A percentile compares a stretch with the other conserved stretches of the same genome.
Conservation (phyloP, 1,284 basidiomycete species). For the Sparassis latifolia region DNA sequence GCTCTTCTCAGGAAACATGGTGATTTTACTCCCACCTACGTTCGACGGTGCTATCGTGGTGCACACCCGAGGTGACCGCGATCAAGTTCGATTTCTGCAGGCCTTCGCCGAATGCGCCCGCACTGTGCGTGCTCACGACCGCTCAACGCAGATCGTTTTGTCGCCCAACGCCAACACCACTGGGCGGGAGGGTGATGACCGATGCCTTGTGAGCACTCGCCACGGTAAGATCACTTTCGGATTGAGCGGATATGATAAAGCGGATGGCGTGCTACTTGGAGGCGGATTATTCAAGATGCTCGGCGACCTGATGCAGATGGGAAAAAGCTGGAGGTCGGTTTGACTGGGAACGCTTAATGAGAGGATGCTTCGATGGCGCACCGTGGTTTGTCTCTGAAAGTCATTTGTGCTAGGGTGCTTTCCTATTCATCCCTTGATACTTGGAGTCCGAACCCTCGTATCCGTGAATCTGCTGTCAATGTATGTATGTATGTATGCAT, state of each 20-base stretch:
- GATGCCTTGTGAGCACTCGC: conserved; percentile 17
- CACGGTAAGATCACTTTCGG: conserved; percentile 21
- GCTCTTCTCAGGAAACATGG: conserved; percentile 14
- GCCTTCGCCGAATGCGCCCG: conserved; percentile 20
- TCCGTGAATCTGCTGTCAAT: background rate
- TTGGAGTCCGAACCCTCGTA: background rate
- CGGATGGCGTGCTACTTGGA: conserved; percentile 1
- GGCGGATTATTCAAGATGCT: background rate
- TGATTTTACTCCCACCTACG: conserved; percentile 14
- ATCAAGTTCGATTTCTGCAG: conserved; percentile 20
- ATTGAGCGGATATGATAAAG: conserved; percentile 20
- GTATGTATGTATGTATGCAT: background rate
- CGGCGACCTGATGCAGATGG: background rate
- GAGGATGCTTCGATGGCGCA: background rate
- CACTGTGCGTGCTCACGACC: conserved; percentile 19
- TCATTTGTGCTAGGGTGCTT: background rate
- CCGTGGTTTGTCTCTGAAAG: background rate
- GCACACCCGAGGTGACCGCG: conserved; percentile 11
- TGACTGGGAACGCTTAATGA: background rate
- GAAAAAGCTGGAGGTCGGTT: background rate
- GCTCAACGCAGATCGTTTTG: conserved; percentile 18
- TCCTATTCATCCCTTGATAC: background rate
- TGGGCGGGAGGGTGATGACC: conserved; percentile 11
- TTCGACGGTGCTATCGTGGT: conserved; percentile 22
- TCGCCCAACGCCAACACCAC: conserved; percentile 10